Percentiles rank a stretch among this genome's conserved stretches.
Conservation (phyloP, 176 grass and related monocot species). For the Eleusine indica region DNA sequence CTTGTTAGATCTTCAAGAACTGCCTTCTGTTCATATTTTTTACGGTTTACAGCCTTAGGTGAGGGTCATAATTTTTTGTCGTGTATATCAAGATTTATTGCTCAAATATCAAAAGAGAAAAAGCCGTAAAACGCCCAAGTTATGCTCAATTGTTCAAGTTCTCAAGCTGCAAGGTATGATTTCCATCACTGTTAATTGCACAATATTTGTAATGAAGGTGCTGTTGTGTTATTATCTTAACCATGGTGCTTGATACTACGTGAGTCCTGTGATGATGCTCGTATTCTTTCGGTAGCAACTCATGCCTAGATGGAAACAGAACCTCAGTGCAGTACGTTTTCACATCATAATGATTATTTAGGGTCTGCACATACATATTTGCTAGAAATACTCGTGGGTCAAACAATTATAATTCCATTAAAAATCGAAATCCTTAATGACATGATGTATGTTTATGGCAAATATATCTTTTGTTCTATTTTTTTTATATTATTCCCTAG, state of each 20-base stretch:
- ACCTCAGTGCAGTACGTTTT: background rate
- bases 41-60: slow-evolving; percentile 18
- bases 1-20: background rate
- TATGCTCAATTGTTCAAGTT: background rate
- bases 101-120: slow-evolving; percentile 13
- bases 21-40: background rate
- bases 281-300: slow-evolving; percentile 1
- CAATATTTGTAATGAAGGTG: background rate
- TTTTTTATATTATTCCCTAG: background rate
- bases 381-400: background rate
- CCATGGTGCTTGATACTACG: background rate
- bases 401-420: background rate
- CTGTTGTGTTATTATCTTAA: background rate
- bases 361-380: background rate
- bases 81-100: background rate
- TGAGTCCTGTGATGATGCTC: background rate
- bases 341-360: background rate
- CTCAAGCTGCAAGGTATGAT: slow-evolving; percentile 34
- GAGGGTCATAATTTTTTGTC: background rate
- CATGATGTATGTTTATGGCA: background rate
- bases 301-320: background rate
- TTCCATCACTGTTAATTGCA: slow-evolving; percentile 18
- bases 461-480: background rate
- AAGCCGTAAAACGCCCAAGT: background rate
- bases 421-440: background rate